phyloP scores from a whole-genome alignment of 306 rosid species.

The Dryas octopetala region DNA sequence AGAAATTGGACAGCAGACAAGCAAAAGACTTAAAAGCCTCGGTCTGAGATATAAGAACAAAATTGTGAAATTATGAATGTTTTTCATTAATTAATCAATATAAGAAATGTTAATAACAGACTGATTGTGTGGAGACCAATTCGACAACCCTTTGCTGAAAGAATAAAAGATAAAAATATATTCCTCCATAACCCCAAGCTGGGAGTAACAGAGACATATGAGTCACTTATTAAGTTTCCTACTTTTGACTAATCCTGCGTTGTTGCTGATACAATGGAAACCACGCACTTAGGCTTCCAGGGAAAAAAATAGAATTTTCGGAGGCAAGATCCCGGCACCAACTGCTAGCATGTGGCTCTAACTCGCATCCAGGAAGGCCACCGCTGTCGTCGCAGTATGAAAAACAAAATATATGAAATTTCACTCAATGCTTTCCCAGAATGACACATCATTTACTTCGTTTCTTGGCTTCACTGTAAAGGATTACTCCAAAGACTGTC shows the following conservation, averaged over 20 bases:
- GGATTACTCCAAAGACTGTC: constrained; percentile 87
- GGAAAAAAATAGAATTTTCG: constrained; percentile 32
- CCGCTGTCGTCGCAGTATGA: constrained; percentile 29
- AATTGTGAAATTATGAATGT: constrained; percentile 30
- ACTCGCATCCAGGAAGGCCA: constrained; percentile 40
- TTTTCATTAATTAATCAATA: constrained; percentile 59
- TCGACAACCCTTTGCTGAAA: constrained; percentile 56
- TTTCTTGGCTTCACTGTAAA: constrained; percentile 97
- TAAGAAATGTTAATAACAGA: constrained; percentile 51
- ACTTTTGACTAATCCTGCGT: constrained; percentile 56
- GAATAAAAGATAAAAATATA: constrained; percentile 44
- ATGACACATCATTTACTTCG: constrained; percentile 75
- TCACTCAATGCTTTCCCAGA: constrained; percentile 30
- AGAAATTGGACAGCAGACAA: not conserved
- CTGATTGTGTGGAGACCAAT: constrained; percentile 40
- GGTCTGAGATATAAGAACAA: not conserved
- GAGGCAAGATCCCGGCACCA: constrained; percentile 43
- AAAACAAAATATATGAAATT: constrained; percentile 37
- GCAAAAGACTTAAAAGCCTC: not conserved
- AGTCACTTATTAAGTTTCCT: constrained; percentile 62
- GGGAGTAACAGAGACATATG: constrained; percentile 40
- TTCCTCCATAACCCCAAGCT: constrained; percentile 49
- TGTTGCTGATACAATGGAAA: constrained; percentile 59
- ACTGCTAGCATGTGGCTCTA: constrained; percentile 34
- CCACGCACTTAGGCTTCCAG: constrained; percentile 44